Conservation (phyloP, 129 eudicot species). For the Flaveria brownii region DNA sequence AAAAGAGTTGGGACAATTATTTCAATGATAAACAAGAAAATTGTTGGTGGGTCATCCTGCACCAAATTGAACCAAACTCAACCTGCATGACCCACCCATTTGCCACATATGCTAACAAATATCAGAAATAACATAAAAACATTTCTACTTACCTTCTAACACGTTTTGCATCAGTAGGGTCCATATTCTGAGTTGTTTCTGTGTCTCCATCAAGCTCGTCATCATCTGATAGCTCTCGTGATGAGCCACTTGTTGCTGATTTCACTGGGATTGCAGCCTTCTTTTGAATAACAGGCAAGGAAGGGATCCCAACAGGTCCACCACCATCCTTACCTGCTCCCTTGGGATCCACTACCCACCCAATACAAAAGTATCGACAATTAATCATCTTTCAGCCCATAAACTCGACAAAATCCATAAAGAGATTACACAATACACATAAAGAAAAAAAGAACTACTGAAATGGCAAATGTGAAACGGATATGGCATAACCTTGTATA, state of each 20-base stretch:
- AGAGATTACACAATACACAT: background rate
- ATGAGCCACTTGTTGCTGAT: slow-evolving; percentile 92
- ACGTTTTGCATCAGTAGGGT: slow-evolving; percentile 92
- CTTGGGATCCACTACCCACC: slow-evolving; percentile 44
- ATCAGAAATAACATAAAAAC: slow-evolving; percentile 11
- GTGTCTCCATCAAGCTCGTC: slow-evolving; percentile 89
- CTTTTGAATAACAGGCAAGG: slow-evolving; percentile 65
- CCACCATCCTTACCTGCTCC: slow-evolving; percentile 57
- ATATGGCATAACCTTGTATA: background rate
- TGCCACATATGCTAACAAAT: slow-evolving; percentile 3
- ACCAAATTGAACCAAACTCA: background rate
- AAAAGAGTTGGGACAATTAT: background rate
- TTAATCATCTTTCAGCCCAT: slow-evolving; percentile 12
- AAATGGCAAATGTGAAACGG: slow-evolving; percentile 1
- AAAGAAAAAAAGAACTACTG: background rate
- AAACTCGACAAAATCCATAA: background rate
- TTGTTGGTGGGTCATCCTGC: background rate
- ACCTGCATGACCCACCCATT: background rate
- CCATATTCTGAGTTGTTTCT: slow-evolving; percentile 68
- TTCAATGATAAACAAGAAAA: background rate
- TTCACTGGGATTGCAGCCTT: slow-evolving; percentile 67
- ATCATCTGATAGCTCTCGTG: slow-evolving; percentile 88
- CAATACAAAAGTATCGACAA: slow-evolving; percentile 21
- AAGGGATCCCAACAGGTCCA: slow-evolving; percentile 62
- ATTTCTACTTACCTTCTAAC: slow-evolving; percentile 67